Percentiles rank a stretch among this genome's conserved stretches.
Evolutionary conservation across 192 early-diverging fungal genomes (phyloP).

Genomic region (Backusella macrospora): DNA sequence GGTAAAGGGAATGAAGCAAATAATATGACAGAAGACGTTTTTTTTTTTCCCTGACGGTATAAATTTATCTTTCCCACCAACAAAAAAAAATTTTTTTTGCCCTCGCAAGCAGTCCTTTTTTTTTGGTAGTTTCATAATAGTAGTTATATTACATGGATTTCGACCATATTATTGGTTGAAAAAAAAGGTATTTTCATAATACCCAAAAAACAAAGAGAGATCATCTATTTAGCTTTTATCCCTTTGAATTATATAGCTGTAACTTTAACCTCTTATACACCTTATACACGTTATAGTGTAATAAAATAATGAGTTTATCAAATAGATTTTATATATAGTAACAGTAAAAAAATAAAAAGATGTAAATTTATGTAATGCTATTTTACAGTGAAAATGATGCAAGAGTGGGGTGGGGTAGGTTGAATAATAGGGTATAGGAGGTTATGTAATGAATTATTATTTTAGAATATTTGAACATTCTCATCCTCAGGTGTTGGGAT

Average conservation of each 20-base stretch:
- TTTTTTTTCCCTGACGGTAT: background rate
- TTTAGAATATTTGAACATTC: slow-evolving; percentile 13
- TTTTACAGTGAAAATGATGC: slow-evolving; percentile 20
- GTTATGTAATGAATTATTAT: background rate
- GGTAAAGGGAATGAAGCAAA: background rate
- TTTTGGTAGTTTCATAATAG: background rate
- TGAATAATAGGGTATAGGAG: background rate
- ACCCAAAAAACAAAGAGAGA: background rate
- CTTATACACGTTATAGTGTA: background rate
- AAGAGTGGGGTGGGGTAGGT: background rate
- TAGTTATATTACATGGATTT: background rate
- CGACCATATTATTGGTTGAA: background rate
- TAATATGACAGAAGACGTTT: background rate
- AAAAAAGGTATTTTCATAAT: background rate
- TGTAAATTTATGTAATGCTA: background rate
- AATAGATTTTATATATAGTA: background rate
- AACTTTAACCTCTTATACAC: background rate
- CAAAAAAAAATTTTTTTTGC: background rate
- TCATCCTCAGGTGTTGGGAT: slow-evolving; percentile 24
- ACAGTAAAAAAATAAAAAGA: background rate
- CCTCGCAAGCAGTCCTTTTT: background rate
- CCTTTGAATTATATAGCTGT: background rate
- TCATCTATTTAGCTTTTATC: background rate
- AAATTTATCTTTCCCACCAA: background rate
- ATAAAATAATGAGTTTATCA: background rate